Evolutionary conservation across 148 eudicot species (phyloP), one percentile per base, ranked within the genome.

Genomic region (Vaccinium corymbosum): DNA sequence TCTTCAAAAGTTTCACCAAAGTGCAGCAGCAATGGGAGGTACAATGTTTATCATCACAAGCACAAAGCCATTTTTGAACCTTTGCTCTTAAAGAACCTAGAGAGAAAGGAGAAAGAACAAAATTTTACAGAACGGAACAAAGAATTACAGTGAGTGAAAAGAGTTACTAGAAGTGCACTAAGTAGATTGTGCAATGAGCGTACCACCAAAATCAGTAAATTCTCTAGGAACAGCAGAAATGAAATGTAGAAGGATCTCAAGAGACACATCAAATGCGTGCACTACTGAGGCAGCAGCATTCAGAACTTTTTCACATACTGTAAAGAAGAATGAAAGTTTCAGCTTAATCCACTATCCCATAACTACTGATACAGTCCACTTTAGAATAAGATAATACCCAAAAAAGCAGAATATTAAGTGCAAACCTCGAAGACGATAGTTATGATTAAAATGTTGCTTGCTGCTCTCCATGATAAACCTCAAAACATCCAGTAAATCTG

Each of bases 361-460:
- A 87, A 55, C 8, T 73, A 38, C 49, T 62, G 50, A 81, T 64
- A 76, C 55, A 35, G 77, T 72, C 38, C 0, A 27, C 27, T 46
- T 80, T 52, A 48, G 48, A 51, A 35, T 50, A 70, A 17, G 8
- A 76, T 51, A 14, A 61, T 59, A 46, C 13, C 19, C 5, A 46
- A 42, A 49, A 49, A 22, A 74, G 56, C 52, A 73, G 50, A 81
- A 46, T 56, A 52, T 50, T 80, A 74, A 83, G 64, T 62, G 83
- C 51, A 74, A 72, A 93, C 98, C 98, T 95, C 84, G 92, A 86
- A 88, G 85, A 72, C 99, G 98, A 89, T 93, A 97, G 83, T 86
- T 89, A 72, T 91, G 90, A 90, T 97, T 97, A 84, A 94, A 97
- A 90, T 97, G 99, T 79, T 93, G 99, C 86, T 93, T 97, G 87